These are phyloP conservation scores for Ophiostoma tasmaniense DNA, from an alignment of 2,329 filamentous ascomycete species.

Conservation along the genomic window DNA sequence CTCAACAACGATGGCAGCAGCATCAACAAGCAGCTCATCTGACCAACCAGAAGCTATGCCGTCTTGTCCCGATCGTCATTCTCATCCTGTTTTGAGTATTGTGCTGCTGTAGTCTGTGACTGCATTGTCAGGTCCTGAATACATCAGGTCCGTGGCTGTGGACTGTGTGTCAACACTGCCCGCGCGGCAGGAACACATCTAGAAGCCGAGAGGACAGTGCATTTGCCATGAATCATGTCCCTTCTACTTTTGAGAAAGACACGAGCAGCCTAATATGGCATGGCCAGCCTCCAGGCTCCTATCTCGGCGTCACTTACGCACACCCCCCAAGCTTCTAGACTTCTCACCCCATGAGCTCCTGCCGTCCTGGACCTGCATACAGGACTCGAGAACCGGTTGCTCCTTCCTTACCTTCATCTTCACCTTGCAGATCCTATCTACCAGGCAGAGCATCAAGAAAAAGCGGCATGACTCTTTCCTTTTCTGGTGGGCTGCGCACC, in stretches of 20 bases:
- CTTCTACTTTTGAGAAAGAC: not conserved
- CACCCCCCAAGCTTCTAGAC: not conserved
- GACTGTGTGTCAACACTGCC: not conserved
- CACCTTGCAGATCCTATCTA: not conserved
- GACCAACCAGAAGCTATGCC: not conserved
- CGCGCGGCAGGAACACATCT: not conserved
- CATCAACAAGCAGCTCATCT: not conserved
- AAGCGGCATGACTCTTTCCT: not conserved
- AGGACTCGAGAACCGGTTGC: slow-evolving; percentile 3
- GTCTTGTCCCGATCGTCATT: not conserved
- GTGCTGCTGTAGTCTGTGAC: not conserved
- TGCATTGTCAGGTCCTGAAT: not conserved
- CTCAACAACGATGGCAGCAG: not conserved
- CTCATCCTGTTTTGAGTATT: not conserved
- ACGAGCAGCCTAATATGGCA: not conserved
- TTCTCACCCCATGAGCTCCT: not conserved
- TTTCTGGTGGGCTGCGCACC: not conserved
- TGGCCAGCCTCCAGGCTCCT: not conserved
- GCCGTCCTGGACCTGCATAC: not conserved
- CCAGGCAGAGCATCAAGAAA: not conserved
- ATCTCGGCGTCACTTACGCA: not conserved
- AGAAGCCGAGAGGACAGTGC: not conserved
- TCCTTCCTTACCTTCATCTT: slow-evolving; percentile 2
- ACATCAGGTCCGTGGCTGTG: not conserved
- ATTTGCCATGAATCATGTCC: not conserved